Evolutionary conservation across 2,329 filamentous ascomycete species (phyloP).

Genomic region (Elsinoe perseae): DNA sequence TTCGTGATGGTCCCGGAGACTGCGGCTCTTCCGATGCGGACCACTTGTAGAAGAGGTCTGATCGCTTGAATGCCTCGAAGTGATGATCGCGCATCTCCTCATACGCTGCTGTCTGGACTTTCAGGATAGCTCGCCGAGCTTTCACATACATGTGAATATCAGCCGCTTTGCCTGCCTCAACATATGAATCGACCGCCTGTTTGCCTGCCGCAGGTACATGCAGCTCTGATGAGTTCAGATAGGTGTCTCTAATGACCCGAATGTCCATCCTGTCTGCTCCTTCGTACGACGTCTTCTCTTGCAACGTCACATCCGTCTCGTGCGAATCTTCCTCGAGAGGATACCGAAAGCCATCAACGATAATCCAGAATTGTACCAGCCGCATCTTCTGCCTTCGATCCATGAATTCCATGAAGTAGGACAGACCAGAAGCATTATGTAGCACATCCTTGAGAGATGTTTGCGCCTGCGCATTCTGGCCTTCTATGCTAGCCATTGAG

Average conservation of each 20-base stretch:
- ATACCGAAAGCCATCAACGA: constrained; percentile 92
- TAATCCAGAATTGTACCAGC: constrained; percentile 94
- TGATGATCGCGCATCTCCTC: constrained; percentile 76
- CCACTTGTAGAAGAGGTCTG: constrained; percentile 94
- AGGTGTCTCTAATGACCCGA: constrained; percentile 83
- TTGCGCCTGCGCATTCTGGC: constrained; percentile 59
- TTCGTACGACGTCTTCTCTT: constrained; percentile 60
- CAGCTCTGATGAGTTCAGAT: constrained; percentile 73
- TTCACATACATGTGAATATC: constrained; percentile 73
- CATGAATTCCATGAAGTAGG: constrained; percentile 99
- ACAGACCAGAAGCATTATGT: constrained; percentile 79
- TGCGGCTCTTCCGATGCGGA: constrained; percentile 68
- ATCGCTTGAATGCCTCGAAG: constrained; percentile 80
- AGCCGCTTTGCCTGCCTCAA: constrained; percentile 68
- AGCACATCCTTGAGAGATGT: constrained; percentile 77
- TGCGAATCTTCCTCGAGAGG: constrained; percentile 80
- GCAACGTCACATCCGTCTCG: constrained; percentile 45
- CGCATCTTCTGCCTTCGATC: constrained; percentile 81
- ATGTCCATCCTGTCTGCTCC: constrained; percentile 80
- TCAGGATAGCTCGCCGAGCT: constrained; percentile 72
- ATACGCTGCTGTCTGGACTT: constrained; percentile 72
- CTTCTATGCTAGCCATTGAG: constrained; percentile 25
- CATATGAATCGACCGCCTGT: constrained; percentile 64
- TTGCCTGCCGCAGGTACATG: constrained; percentile 65
- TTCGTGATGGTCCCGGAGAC: background rate